Evolutionary conservation across 108 stramenopile genomes (phyloP), one percentile per base, ranked within the genome.

Genomic region (Hondaea fermentalgiana): DNA sequence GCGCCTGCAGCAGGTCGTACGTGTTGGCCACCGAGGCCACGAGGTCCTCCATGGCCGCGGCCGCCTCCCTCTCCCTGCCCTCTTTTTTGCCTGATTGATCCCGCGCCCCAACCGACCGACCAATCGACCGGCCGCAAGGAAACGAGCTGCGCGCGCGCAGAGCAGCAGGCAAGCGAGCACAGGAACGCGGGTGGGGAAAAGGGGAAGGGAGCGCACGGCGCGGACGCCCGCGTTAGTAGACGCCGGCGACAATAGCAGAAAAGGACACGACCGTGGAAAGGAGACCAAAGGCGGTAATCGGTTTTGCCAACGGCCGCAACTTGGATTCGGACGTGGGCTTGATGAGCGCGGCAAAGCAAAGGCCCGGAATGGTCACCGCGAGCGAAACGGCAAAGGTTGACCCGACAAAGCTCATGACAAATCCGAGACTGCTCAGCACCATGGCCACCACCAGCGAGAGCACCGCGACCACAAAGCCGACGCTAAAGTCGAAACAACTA

Each of bases 361-460:
- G 64, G 64, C 64, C 64, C 42, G 76, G 76, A 23, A 83, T 47
- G 3, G 76, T 83, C 23, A 83, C 76, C 43, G 76, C 76, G 14
- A 83, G 23, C n/a, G 76, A 83, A 1, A 83, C 76, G 6, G 76
- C 76, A 83, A 83, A 83, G 6, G 51, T 83, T 8, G 76, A 83
- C 10, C 76, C 76, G 19, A 83, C 76, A 53, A 83, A 53, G 51
- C 49, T 83, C 76, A 83, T 83, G 23, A 83, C 76, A 53, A 83
- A 53, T 6, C 51, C 76, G 12, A 83, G 76, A 45, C 76, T 83
- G 10, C 12, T 12, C 45, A 53, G 45, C n/a, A 83, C 51, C 49
- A 83, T 53, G 49, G 76, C 76, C 28, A 28, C 76, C 8, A 83
- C n/a, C n/a, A 83, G 51, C 49, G 76, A 83, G 51, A 83, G 76